phyloP scores from a whole-genome alignment of 1,284 basidiomycete genomes.

The Uromyces viciae-fabae region DNA sequence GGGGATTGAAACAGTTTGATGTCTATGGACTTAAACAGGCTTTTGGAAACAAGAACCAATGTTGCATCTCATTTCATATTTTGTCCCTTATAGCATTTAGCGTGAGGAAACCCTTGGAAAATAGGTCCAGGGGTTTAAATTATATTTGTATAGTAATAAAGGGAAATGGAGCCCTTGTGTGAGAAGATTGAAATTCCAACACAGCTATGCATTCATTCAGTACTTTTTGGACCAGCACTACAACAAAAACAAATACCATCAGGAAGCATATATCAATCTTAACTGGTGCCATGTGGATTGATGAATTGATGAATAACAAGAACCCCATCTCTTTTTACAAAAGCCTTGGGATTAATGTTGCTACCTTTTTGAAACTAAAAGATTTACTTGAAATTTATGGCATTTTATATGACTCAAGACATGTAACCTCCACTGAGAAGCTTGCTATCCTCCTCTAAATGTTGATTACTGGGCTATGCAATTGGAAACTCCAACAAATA shows the following conservation, averaged over 20 bases:
- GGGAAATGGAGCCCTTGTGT: no score
- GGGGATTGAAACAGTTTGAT: no score
- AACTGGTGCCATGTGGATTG: not conserved
- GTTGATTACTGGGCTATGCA: constrained; percentile 5
- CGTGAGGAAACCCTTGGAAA: no score
- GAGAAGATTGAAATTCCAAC: no score
- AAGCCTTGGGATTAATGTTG: not conserved
- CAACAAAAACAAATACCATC: not conserved
- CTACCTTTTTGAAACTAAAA: not conserved
- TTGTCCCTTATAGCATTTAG: no score
- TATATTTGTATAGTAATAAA: no score
- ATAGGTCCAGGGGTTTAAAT: no score
- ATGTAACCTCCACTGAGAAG: not conserved
- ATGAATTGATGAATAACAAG: not conserved
- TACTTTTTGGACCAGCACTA: not conserved
- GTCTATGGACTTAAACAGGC: no score
- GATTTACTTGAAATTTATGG: not conserved
- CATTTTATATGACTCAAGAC: not conserved
- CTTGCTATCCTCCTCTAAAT: constrained; percentile 1
- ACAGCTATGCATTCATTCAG: no score
- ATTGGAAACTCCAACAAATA: not conserved
- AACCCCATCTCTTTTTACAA: not conserved
- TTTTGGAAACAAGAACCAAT: no score
- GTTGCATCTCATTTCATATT: no score
- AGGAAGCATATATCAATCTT: not conserved